A percentile compares a stretch with the other conserved stretches of the same genome.
Evolutionary conservation across 805 yeast species (phyloP).

Genomic region (Saturnispora dispora): DNA sequence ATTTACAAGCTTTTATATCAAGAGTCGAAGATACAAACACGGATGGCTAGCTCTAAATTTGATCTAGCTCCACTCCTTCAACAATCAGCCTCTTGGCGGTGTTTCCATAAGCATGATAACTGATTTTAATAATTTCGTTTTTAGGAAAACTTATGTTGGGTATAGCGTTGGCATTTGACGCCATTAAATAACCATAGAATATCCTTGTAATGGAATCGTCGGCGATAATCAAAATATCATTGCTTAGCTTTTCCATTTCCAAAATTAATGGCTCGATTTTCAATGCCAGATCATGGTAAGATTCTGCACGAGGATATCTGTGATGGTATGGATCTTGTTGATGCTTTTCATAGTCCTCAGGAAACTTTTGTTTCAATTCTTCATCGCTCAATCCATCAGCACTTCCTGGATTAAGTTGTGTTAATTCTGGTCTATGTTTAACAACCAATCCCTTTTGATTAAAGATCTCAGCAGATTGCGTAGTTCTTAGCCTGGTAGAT

Average conservation of each 20-base stretch:
- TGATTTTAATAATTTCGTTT: slow-evolving; percentile 76
- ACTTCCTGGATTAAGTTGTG: slow-evolving; percentile 84
- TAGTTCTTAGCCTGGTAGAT: slow-evolving; percentile 77
- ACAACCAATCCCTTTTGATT: slow-evolving; percentile 53
- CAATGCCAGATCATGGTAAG: slow-evolving; percentile 92
- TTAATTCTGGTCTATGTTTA: slow-evolving; percentile 70
- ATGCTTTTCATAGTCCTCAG: slow-evolving; percentile 61
- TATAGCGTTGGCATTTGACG: slow-evolving; percentile 77
- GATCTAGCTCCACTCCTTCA: slow-evolving; percentile 19
- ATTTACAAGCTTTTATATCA: background rate
- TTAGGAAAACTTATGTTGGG: slow-evolving; percentile 73
- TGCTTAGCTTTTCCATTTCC: slow-evolving; percentile 88
- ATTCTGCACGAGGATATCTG: slow-evolving; percentile 85
- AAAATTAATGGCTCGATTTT: slow-evolving; percentile 86
- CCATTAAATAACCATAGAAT: slow-evolving; percentile 90
- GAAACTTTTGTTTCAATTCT: slow-evolving; percentile 51
- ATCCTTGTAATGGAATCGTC: slow-evolving; percentile 87
- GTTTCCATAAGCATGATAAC: slow-evolving; percentile 79
- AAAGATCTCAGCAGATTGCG: slow-evolving; percentile 68
- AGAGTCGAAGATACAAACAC: background rate
- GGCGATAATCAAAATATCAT: slow-evolving; percentile 82
- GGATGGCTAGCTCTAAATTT: background rate
- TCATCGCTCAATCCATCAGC: slow-evolving; percentile 60
- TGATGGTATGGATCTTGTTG: slow-evolving; percentile 82
- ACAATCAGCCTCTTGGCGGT: slow-evolving; percentile 46